Percentiles rank a stretch among this genome's conserved stretches.
These are phyloP conservation scores for Mucor velutinosus DNA, from an alignment of 371 early-diverging fungal species.

Conservation along the genomic window DNA sequence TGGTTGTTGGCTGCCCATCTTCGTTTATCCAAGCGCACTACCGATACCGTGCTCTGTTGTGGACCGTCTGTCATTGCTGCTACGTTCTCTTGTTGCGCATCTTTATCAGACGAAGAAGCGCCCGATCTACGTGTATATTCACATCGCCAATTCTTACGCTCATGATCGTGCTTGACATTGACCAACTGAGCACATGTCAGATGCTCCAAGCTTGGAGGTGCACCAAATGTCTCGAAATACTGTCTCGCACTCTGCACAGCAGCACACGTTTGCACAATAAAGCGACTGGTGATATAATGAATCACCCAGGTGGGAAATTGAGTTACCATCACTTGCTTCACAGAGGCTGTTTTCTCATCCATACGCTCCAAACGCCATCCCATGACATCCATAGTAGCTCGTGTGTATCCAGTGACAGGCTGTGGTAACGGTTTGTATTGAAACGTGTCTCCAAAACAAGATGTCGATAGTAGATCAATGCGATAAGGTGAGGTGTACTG, in stretches of 20 bases:
- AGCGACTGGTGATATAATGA: slow-evolving; percentile 14
- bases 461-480: slow-evolving; percentile 54
- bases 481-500: slow-evolving; percentile 41
- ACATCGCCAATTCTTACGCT: slow-evolving; percentile 52
- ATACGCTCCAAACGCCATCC: slow-evolving; percentile 53
- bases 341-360: slow-evolving; percentile 33
- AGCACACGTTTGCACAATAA: slow-evolving; percentile 15
- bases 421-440: slow-evolving; percentile 44
- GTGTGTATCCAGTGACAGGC: slow-evolving; percentile 42
- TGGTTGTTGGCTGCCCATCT: slow-evolving; percentile 41
- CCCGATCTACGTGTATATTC: slow-evolving; percentile 45
- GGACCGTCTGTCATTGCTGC: not conserved
- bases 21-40: slow-evolving; percentile 54
- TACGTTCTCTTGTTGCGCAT: slow-evolving; percentile 9
- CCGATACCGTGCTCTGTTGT: slow-evolving; percentile 24
- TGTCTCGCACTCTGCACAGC: slow-evolving; percentile 40
- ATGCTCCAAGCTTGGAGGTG: slow-evolving; percentile 54
- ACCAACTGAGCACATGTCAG: slow-evolving; percentile 45
- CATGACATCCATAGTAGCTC: slow-evolving; percentile 52
- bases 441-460: slow-evolving; percentile 44
- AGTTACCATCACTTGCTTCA: slow-evolving; percentile 40
- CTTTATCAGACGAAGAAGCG: not conserved
- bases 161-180: slow-evolving; percentile 49
- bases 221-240: slow-evolving; percentile 48
- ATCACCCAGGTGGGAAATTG: slow-evolving; percentile 37